Conservation (phyloP, 2,329 filamentous ascomycete genomes). For the Myriangium duriaei region DNA sequence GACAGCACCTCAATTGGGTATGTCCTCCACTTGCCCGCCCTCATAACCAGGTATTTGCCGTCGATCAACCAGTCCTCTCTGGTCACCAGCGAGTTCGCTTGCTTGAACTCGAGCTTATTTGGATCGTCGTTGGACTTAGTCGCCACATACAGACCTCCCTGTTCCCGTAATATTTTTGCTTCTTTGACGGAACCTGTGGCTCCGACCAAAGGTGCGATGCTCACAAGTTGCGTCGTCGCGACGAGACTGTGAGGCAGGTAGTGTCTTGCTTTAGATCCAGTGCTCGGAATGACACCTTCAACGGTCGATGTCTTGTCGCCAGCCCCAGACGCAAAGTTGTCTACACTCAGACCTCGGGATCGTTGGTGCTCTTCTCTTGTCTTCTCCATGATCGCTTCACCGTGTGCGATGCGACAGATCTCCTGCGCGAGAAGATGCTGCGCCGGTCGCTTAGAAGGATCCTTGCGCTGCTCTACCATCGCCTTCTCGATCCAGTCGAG, state of each 20-base stretch:
- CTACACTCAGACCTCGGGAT: constrained; percentile 22
- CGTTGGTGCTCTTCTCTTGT: constrained; percentile 47
- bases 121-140: neutral
- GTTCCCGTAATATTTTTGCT: neutral
- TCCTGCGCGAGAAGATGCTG: constrained; percentile 77
- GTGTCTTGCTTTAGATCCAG: neutral
- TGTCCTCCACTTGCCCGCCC: constrained; percentile 5
- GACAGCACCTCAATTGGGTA: constrained; percentile 2
- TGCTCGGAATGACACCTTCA: neutral
- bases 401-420: constrained; percentile 69
- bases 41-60: neutral
- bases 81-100: neutral
- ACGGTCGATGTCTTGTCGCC: neutral
- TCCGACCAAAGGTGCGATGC: neutral
- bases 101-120: constrained; percentile 1
- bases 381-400: constrained; percentile 47
- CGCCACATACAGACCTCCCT: constrained; percentile 4
- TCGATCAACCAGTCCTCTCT: neutral
- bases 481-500: constrained; percentile 51
- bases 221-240: neutral
- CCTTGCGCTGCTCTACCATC: constrained; percentile 53
- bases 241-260: constrained; percentile 3
- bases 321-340: constrained; percentile 1
- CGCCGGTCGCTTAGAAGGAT: constrained; percentile 61
- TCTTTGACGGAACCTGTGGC: neutral